Evolutionary conservation across 306 rosid species (phyloP).

Genomic region (Fragaria vesca): DNA sequence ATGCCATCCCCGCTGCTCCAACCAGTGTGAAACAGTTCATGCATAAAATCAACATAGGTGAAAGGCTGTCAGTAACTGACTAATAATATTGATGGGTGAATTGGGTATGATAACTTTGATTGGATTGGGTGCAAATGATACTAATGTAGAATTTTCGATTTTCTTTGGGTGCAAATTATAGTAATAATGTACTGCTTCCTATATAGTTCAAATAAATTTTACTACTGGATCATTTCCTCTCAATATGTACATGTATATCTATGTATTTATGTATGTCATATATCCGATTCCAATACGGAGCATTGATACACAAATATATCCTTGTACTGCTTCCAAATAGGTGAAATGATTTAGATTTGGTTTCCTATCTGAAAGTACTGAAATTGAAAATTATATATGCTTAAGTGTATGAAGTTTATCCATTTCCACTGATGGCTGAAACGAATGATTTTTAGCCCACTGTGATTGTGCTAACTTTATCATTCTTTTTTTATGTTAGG

Average conservation of each 20-base stretch:
- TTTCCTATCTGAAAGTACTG: not conserved
- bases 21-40: not conserved
- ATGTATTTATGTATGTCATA: not conserved
- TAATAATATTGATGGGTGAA: not conserved
- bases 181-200: not conserved
- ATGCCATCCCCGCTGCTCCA: not conserved
- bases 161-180: too few relatives aligned
- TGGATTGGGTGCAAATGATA: not conserved
- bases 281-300: not conserved
- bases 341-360: not conserved
- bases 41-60: not conserved
- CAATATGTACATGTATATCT: too few relatives aligned
- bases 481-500: constrained; percentile 36
- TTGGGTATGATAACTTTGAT: not conserved
- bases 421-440: not conserved
- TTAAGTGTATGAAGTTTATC: not conserved
- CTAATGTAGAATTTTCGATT: not conserved
- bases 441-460: constrained; percentile 8
- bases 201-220: not conserved
- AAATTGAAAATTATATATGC: not conserved
- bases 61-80: not conserved
- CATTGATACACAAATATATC: not conserved
- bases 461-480: constrained; percentile 23
- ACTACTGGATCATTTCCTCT: too few relatives aligned
- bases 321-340: not conserved